These are phyloP conservation scores for Allium cepa DNA, from an alignment of 106 monocot species.

Conservation along the genomic window DNA sequence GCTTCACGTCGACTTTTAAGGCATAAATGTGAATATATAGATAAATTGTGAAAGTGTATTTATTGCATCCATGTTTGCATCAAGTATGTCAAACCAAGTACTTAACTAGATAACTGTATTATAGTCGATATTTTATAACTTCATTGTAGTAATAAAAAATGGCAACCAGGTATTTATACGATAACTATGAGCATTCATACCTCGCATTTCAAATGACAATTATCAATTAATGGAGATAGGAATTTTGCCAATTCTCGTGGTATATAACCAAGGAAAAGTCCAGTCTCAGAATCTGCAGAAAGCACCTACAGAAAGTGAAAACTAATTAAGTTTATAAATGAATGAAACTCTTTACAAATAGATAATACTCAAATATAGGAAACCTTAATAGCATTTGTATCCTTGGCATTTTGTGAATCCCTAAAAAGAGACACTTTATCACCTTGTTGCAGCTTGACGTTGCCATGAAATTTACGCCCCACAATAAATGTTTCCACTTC, in stretches of 20 bases:
- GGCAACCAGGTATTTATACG: too few species aligned
- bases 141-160: too few species aligned
- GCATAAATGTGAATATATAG: too few species aligned
- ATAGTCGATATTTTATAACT: too few species aligned
- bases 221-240: constrained; percentile 78
- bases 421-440: constrained; percentile 36
- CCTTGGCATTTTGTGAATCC: constrained; percentile 70
- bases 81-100: too few species aligned
- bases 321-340: background rate
- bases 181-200: constrained; percentile 16
- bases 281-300: constrained; percentile 33
- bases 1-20: too few species aligned
- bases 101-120: too few species aligned
- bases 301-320: constrained; percentile 36
- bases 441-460: constrained; percentile 39
- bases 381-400: constrained; percentile 86
- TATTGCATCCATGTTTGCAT: too few species aligned
- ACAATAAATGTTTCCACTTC: constrained; percentile 71
- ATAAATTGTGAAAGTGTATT: too few species aligned
- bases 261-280: constrained; percentile 62
- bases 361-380: constrained; percentile 17
- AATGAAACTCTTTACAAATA: background rate
- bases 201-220: constrained; percentile 42
- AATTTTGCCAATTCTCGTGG: constrained; percentile 63
- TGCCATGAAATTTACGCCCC: constrained; percentile 60